Base-by-base conservation (phyloP, 2,329 filamentous ascomycete species). In the Stemphylium vesicarium region DNA sequence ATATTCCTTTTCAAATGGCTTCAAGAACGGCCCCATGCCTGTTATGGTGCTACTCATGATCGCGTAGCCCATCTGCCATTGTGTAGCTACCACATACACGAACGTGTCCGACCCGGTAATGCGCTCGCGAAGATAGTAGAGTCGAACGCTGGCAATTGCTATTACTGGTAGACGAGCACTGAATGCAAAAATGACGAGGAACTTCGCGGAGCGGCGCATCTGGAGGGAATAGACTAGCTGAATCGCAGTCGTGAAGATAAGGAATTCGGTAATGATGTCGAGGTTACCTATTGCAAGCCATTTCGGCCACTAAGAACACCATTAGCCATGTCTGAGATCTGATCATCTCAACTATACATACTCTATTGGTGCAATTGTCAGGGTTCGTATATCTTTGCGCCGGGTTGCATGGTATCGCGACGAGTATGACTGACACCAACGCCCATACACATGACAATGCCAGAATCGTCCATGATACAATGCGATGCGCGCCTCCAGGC, bases 51-150 rank as follows among this genome's bases (percentile, higher is more conserved):
- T 62, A 2, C 65, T 66, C 55, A 75, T 73, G 29, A 73, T 70
- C 3, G 71, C 71, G 35, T 72, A 75, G n/a, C 69, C 64, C 55
- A 73, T 67, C n/a, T 75, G 68, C 65, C 69, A 74, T 38, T 74
- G 69, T 20, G 68, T 71, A 8, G 65, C 63, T 2, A 75, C 62
- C n/a, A 69, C 20, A 12, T 69, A 68, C 42, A 66, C 68, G 41
- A 70, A 68, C 4, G 63, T 63, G 12, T 60, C 53, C 5, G 35
- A 42, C 36, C 59, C 52, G 44, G 39, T 8, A 50, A 71, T 46
- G 9, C 60, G 60, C 12, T 59, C 22, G 24, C 57, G 59, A 6
- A 73, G 56, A 52, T 68, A 73, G 48, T 68, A 47, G 12, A 73
- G 60, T 32, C 72, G 68, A 2, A 66, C 48, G 12, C 60, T 60